Evolutionary conservation across 2,329 filamentous ascomycete species (phyloP), one percentile per base, ranked within the genome.

Genomic region (Verticillium longisporum): DNA sequence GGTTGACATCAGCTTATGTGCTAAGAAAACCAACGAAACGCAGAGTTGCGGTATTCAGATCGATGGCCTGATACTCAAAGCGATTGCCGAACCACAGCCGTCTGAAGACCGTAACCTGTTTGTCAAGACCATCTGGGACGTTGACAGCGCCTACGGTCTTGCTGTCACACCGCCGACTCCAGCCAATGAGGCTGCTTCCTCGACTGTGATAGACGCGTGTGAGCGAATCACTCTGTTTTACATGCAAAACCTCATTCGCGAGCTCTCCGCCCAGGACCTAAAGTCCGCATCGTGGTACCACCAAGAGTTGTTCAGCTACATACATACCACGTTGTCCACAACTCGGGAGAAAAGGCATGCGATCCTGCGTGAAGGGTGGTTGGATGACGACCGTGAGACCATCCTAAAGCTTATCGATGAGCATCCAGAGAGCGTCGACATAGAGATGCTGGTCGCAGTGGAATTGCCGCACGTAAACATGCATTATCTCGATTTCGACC

Each of bases 401-500:
- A 45, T 45, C 15, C 15, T 7, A 6, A 45, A 45, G n/a, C 38
- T 45, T 18, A n/a, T 45, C 38, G 38, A 45, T n/a, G 9, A n/a
- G 14, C 15, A 45, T n/a, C 11, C 38, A 7, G 15, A 45, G 2
- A 45, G 9, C 15, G 38, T 45, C 15, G 38, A 45, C 15, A 45
- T 45, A n/a, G 38, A 45, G 38, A 45, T 45, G 38, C 38, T 45
- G 38, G 38, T 45, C 38, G 15, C 38, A n/a, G 38, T 45, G 15
- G 64, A 65, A 54, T 36, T 65, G 2, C 61, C 61, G 5, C 62
- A 63, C 21, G 15, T 64, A 41, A 65, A 63, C 59, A 57, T 65
- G 1, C 63, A 65, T 31, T 63, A 65, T 61, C 63, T 65, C 6
- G 64, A 65, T 14, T 58, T 65, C 10, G 64, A 64, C 21, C 57